phyloP scores from a whole-genome alignment of 2,329 filamentous ascomycete species.

The Nothomitra cinnamomea region DNA sequence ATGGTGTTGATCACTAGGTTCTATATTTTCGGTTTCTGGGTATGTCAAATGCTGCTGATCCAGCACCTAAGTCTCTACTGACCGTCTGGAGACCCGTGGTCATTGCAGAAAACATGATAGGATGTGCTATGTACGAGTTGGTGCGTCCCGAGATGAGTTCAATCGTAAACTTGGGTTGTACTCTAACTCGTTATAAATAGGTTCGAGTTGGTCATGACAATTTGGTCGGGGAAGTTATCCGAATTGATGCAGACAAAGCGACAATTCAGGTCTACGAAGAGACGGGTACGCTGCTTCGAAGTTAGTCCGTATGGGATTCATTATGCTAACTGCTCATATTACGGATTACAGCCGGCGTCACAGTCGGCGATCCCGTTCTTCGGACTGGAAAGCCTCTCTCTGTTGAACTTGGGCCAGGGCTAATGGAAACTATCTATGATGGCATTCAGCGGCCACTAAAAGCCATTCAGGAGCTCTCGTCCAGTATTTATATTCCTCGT shows the following conservation, averaged over 20 bases:
- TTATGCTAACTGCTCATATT: background rate
- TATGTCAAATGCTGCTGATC: constrained; percentile 21
- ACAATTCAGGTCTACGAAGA: constrained; percentile 99
- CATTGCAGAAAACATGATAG: constrained; percentile 94
- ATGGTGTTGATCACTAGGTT: constrained; percentile 23
- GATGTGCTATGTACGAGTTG: constrained; percentile 99
- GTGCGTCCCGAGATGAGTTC: constrained; percentile 33
- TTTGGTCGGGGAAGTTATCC: constrained; percentile 93
- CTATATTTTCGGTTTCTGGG: constrained; percentile 56
- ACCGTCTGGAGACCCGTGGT: constrained; percentile 58
- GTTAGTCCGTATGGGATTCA: background rate
- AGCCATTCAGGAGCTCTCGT: constrained; percentile 57
- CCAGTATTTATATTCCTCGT: constrained; percentile 94
- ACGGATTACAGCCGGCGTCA: constrained; percentile 57
- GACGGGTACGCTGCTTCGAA: constrained; percentile 50
- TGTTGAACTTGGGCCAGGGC: constrained; percentile 87
- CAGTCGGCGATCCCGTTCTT: constrained; percentile 79
- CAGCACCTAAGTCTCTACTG: constrained; percentile 15
- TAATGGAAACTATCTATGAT: constrained; percentile 99
- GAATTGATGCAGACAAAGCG: constrained; percentile 87
- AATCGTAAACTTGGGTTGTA: background rate
- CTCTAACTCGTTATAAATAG: constrained; percentile 26
- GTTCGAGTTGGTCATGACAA: constrained; percentile 84
- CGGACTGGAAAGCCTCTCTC: constrained; percentile 92
- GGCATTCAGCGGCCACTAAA: constrained; percentile 92